Base-by-base conservation (phyloP, 495 filamentous ascomycete species). In the Lophiostoma macrostomum region DNA sequence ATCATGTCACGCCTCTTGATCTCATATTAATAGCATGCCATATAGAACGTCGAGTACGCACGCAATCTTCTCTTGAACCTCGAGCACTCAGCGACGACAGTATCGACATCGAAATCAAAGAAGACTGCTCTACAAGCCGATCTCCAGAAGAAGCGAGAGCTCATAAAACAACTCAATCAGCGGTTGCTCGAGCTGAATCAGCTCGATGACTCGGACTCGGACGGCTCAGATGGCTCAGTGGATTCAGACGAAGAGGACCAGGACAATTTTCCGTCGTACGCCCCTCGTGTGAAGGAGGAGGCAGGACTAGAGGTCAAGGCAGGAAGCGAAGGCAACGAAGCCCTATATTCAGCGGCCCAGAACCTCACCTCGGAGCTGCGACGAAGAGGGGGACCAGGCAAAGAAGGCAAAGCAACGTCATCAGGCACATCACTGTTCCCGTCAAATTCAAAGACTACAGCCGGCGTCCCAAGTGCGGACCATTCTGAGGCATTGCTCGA, bases 11-110 rank as follows among this genome's bases (percentile, higher is more conserved):
- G 13, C 19, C 54, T 5, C 8, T 37, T 18, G 24, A n/a, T 1
- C 18, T 1, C 44, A 30, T 35, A 19, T 40, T 50, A n/a, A 35
- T 38, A 18, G 12, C 6, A 28, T 19, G 27, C 5, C 34, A 45
- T 49, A 16, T 45, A 90, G 82, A 96, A 93, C 63, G 71, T 96
- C 58, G 84, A 87, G 65, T 83, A 89, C 65, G 90, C 90, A 7
- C 83, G 83, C 41, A 77, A 79, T 1, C 79, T 89, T 39, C 85
- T 95, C 35, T 76, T 84, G 25, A 79, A 77, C 46, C 78, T 95
- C 19, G 90, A 96, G 65, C 87, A 88, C 52, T 50, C 51, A 8
- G 42, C 56, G 14, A 18, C 42, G 2, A 79, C 83, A 71, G 80
- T 4, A 64, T 73, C 35, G n/a, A n/a, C n/a, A 69, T 89, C 54